Conservation (phyloP, 371 early-diverging fungal species). For the Syncephalis plumigaleata region DNA sequence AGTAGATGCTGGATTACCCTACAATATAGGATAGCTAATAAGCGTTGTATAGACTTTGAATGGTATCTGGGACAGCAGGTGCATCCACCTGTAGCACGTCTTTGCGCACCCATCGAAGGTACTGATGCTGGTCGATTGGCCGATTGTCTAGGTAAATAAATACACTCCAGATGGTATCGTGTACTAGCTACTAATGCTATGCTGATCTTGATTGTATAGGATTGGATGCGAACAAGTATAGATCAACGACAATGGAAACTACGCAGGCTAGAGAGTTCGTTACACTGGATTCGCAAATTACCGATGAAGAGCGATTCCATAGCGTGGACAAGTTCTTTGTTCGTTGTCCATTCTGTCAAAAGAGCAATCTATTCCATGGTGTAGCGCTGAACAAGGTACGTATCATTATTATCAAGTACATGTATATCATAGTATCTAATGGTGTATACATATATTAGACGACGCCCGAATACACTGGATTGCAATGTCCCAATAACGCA, state of each 20-base stretch:
- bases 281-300: slow-evolving; percentile 70
- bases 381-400: slow-evolving; percentile 21
- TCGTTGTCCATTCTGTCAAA: slow-evolving; percentile 46
- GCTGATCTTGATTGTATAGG: too few species aligned
- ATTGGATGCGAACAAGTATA: slow-evolving; percentile 55
- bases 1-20: too few species aligned
- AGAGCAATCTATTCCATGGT: slow-evolving; percentile 27
- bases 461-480: too few species aligned
- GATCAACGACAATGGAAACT: slow-evolving; percentile 11
- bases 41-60: too few species aligned
- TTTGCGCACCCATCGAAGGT: slow-evolving; percentile 79
- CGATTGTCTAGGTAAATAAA: slow-evolving; percentile 64
- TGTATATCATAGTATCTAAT: too few species aligned
- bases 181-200: too few species aligned
- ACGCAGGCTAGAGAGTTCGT: slow-evolving; percentile 32
- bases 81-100: slow-evolving; percentile 84
- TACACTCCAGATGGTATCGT: too few species aligned
- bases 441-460: too few species aligned
- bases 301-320: slow-evolving; percentile 72
- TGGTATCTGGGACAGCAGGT: slow-evolving; percentile 97
- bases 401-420: too few species aligned
- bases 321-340: slow-evolving; percentile 33
- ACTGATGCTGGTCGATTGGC: slow-evolving; percentile 69
- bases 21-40: slow-evolving; percentile 22
- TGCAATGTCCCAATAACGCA: slow-evolving; percentile 23